Evolutionary conservation across 108 stramenopile species (phyloP).

Genomic region (Thalassiosira profunda): DNA sequence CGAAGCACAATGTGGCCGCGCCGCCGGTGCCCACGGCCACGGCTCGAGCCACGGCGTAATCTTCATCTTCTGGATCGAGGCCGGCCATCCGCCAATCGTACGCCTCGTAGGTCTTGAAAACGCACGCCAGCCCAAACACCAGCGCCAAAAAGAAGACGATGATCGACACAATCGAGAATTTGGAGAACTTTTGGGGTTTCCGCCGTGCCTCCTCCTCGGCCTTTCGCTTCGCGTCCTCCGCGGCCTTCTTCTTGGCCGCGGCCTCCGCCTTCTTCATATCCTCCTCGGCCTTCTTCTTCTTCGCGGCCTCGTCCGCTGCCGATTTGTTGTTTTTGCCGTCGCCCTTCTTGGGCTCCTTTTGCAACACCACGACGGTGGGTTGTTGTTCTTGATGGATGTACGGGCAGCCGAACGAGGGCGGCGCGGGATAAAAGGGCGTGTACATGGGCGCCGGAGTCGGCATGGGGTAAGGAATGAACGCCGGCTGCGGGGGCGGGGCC

Average conservation of each 20-base stretch:
- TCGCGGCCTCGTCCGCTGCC: background rate
- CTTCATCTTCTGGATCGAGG: background rate
- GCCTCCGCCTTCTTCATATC: background rate
- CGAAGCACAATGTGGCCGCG: background rate
- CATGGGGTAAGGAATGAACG: slow-evolving; percentile 1
- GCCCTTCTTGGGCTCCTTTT: slow-evolving; percentile 5
- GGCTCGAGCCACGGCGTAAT: slow-evolving; percentile 1
- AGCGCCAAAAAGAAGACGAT: slow-evolving; percentile 5
- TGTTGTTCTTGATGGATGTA: slow-evolving; percentile 5
- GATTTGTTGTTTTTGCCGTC: background rate
- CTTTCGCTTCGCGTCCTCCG: background rate
- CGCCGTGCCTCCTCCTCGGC: background rate
- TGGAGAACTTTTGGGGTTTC: background rate
- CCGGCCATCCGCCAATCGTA: background rate
- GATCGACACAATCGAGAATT: background rate
- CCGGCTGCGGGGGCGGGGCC: background rate
- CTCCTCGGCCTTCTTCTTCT: too few relatives aligned
- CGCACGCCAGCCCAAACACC: slow-evolving; percentile 16
- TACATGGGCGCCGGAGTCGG: background rate
- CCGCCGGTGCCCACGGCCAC: slow-evolving; percentile 9
- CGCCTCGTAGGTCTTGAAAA: slow-evolving; percentile 15
- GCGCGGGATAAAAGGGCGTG: background rate
- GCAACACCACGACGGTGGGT: background rate
- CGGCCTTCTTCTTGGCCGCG: background rate
- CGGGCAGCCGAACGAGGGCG: slow-evolving; percentile 6